Evolutionary conservation across 495 filamentous ascomycete genomes (phyloP), one percentile per base, ranked within the genome.

Genomic region (Clavariopsis aquatica): DNA sequence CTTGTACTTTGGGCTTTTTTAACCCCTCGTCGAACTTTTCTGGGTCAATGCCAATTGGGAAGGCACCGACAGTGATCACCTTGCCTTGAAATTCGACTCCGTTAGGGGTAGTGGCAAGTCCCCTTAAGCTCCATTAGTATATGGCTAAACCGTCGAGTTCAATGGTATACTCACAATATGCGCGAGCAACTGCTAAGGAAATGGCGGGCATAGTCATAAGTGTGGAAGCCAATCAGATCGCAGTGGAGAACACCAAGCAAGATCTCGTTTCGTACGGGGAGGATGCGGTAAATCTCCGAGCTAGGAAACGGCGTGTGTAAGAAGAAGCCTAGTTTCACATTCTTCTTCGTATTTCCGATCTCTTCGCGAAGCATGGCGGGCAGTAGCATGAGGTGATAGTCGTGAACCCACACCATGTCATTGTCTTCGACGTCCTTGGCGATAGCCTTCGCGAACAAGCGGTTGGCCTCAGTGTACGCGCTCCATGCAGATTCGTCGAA

Each of bases 281-380:
- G 78, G 58, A 92, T 92, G 17, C 91, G 84, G 80, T 94, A 95
- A 66, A 96, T 93, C 75, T 98, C 93, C 60, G 86, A 90, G 66
- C 87, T 92, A 0, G 93, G 93, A 75, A 98, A 98, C 1, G 93
- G 92, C 0, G 93, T 98, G 69, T 98, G 93, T 20, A 98, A 80
- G 74, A 94, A 96, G 79, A 96, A 96, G 57, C 92, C 93, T 73
- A 98, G 90, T 74, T 92, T 92, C 66, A 95, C 86, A 57, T 89
- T 85, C 75, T 89, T 90, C 70, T 89, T 88, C 38, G 77, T 79
- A 38, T 85, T 76, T 23, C 84, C 82, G 29, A 89, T 79, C 67
- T 91, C 88, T 54, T 94, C 85, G 57, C 93, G 87, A 56, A 98
- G 79, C 84, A 96, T 88, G 60, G 84, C 79, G 0, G 93, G 93